Base-by-base conservation (phyloP, 305 asterid species). In the Coffea humblotiana region DNA sequence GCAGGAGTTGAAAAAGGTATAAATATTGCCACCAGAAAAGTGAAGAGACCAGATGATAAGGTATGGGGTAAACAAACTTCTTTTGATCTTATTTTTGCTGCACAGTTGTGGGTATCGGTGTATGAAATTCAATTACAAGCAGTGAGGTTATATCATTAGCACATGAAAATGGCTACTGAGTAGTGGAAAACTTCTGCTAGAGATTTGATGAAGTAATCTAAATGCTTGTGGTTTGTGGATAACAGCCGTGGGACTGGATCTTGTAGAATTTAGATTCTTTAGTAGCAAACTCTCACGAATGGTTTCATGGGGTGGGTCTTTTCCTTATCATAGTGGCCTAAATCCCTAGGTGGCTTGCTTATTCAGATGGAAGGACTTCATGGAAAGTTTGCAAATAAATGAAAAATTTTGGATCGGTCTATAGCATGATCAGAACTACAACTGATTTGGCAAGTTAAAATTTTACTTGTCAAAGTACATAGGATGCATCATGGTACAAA, bases 1-100 rank as follows among this genome's bases (percentile, higher is more conserved):
- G 51, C 58, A 69, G 80, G 73, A 76, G 54, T 63, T 60, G 48
- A n/a, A 1, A 32, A 63, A 45, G 84, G 67, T 48, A 6, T 14
- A 2, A 51, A n/a, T 63, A 43, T 45, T 8, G 47, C 13, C 58
- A 15, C 37, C 29, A 40, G 72, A 81, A 60, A 73, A 51, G 18
- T 19, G 19, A 18, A 19, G 47, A 37, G 43, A 60, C 49, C 35
- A 63, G 52, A 76, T 43, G 43, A 40, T 40, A 76, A 81, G 84
- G 84, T 81, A 81, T 76, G 35, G 21, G 47, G 35, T 60, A 4
- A 51, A 25, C 37, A 40, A 68, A 35, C 16, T 14, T 37, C 15
- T 9, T 9, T 4, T n/a, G 19, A 6, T 32, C 10, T 54, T 27
- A 18, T 15, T 58, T 14, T 6, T n/a, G 11, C 43, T 16, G 19